A percentile compares a stretch with the other conserved stretches of the same genome.
phyloP scores from a whole-genome alignment of 495 filamentous ascomycete genomes.

The Penicillium coffeae region DNA sequence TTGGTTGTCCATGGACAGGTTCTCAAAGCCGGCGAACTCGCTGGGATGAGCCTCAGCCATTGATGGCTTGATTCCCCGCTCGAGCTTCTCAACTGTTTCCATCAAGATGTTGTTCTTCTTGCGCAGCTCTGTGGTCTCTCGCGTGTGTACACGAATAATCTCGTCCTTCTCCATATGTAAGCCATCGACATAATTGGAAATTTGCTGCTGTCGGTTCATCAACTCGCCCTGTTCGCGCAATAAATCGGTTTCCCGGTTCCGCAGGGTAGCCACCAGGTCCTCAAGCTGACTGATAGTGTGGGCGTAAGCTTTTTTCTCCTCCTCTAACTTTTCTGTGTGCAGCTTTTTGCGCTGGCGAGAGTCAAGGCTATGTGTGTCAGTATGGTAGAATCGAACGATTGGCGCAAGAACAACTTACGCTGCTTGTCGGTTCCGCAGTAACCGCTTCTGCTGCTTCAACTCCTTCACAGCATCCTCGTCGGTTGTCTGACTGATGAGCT shows the following conservation, averaged over 20 bases:
- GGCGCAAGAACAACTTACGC: too few relatives aligned
- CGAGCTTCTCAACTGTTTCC: slow-evolving; percentile 76
- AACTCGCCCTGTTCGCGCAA: slow-evolving; percentile 65
- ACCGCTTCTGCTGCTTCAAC: slow-evolving; percentile 94
- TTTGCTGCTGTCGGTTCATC: slow-evolving; percentile 62
- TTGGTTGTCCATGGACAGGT: slow-evolving; percentile 68
- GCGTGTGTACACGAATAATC: slow-evolving; percentile 80
- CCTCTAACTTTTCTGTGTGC: slow-evolving; percentile 94
- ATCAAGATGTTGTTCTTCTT: slow-evolving; percentile 91
- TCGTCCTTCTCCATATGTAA: slow-evolving; percentile 88
- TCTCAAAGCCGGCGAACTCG: slow-evolving; percentile 77
- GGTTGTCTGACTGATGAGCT: slow-evolving; percentile 78
- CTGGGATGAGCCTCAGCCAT: slow-evolving; percentile 59
- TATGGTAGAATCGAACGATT: not conserved
- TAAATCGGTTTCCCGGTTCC: slow-evolving; percentile 55
- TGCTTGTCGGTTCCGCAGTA: slow-evolving; percentile 92
- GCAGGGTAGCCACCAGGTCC: slow-evolving; percentile 62
- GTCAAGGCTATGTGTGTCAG: slow-evolving; percentile 62
- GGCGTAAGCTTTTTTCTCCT: slow-evolving; percentile 90
- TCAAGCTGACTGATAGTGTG: slow-evolving; percentile 71
- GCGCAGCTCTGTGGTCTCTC: slow-evolving; percentile 90
- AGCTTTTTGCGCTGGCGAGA: slow-evolving; percentile 98
- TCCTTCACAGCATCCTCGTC: slow-evolving; percentile 97
- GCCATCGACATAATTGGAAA: slow-evolving; percentile 69
- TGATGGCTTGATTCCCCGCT: slow-evolving; percentile 59